Evolutionary conservation across 2,329 filamentous ascomycete genomes (phyloP), one percentile per base, ranked within the genome.

Genomic region (Coniella lustricola): DNA sequence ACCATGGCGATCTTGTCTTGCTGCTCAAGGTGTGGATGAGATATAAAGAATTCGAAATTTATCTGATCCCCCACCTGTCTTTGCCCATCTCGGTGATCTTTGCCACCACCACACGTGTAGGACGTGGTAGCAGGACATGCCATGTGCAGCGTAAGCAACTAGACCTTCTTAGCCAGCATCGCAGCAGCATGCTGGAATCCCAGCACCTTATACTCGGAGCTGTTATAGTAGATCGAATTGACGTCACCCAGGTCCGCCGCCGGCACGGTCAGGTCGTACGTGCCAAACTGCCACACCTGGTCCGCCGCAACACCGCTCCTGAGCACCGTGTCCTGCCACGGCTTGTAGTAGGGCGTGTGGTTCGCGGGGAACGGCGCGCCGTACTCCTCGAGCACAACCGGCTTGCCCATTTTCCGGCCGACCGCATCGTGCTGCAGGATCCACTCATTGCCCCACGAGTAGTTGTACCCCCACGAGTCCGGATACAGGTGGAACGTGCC

Each of bases 401-500:
- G 52, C 44, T 52, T 54, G 35, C 51, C 51, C 20, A 42, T 35
- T 34, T 20, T 13, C 34, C 41, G 36, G 5, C 50, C 50, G 16
- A 49, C 46, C 37, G 36, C 42, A 25, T 46, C 50, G 38, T 52
- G 46, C 39, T 52, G 43, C n/a, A 38, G 13, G 21, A 50, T 52
- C 50, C 50, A 52, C 20, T 52, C 46, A 34, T 29, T 39, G 14
- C 50, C 50, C 50, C 46, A 52, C 20, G 37, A 25, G 42, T 52
- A 52, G 17, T 52, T 38, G 17, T 52, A 52, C 12, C 50, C 46
- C 50, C 46, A 52, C 25, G 50, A 59, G 41, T 59, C 57, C 0
- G 67, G 67, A 44, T 69, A 69, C 50, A 68, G 56, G 43, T 69
- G 67, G 48, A 68, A 65, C 0, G 64, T 67, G 1, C 62, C 77